phyloP scores from a whole-genome alignment of 306 rosid species.

The Nissolia schottii region DNA sequence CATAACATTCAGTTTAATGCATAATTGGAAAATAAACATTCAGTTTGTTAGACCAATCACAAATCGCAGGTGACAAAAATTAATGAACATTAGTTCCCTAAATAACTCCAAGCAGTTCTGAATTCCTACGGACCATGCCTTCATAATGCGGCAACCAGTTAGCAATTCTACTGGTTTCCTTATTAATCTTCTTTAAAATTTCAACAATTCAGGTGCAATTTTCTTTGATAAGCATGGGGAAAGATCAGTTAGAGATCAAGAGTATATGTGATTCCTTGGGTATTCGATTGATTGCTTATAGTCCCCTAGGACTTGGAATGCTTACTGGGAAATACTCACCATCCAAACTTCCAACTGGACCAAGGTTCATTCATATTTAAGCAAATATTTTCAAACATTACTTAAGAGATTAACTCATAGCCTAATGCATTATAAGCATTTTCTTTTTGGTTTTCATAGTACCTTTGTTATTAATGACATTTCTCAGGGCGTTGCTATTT shows the following conservation, averaged over 20 bases:
- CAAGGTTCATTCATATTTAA: constrained; percentile 49
- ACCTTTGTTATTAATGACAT: background rate
- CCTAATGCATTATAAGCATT: background rate
- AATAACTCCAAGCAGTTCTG: background rate
- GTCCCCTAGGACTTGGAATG: constrained; percentile 99
- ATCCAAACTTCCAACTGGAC: constrained; percentile 73
- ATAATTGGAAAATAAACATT: background rate
- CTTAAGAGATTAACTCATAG: background rate
- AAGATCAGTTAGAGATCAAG: constrained; percentile 79
- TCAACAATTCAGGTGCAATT: constrained; percentile 69
- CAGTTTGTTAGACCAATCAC: background rate
- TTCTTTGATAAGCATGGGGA: constrained; percentile 84
- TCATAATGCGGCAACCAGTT: background rate
- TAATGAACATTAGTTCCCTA: background rate
- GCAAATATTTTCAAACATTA: background rate
- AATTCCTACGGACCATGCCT: background rate
- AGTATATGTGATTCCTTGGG: constrained; percentile 78
- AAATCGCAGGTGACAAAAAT: too few relatives aligned
- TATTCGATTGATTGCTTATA: constrained; percentile 80
- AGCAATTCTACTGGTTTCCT: background rate
- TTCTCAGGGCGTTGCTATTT: constrained; percentile 64
- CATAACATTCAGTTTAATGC: constrained; percentile 5
- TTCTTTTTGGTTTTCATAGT: too few relatives aligned
- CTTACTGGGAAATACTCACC: constrained; percentile 92
- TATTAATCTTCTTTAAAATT: background rate